Evolutionary conservation across 352 stramenopile genomes (phyloP), one percentile per base, ranked within the genome.

Genomic region (Peronospora destructor): DNA sequence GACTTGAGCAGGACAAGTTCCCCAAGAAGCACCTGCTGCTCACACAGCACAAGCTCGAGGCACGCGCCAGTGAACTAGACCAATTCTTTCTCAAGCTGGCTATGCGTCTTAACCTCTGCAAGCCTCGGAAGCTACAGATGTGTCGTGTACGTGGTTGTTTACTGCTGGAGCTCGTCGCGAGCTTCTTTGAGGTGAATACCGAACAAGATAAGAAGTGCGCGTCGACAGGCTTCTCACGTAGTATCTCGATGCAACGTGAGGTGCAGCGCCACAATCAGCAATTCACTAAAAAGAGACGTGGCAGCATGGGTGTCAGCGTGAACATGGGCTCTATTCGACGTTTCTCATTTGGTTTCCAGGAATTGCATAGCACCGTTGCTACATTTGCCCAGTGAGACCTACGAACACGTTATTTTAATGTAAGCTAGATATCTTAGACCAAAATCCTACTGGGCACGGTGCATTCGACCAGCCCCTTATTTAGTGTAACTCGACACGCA

Each of bases 1-100:
- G 77, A 9, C 58, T 84, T 12, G 74, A 88, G 46, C 59, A 63
- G 41, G 73, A 86, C 66, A 85, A 84, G 57, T 88, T 88, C 56
- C 77, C 77, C 12, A 86, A 85, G 61, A 86, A 83, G 56, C 70
- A 76, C 33, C 43, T 88, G 25, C 47, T 86, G 29, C 71, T 86
- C 45, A 86, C 74, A n/a, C 71, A 78, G 43, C 76, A 71, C 45
- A 76, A 68, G 50, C 62, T 88, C 23, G 72, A 86, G 32, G 59
- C 61, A 14, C 71, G 71, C 10, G 71, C 71, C 1, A 63, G 64
- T 6, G 68, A 79, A 12, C 56, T 88, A 9, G 68, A 88, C 33
- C 60, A 61, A 12, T 78, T 85, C 48, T 84, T 88, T 35, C 61
- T 80, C 35, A 73, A 74, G 48, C 59, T 88, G 14, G 64, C 66